Base-by-base conservation (phyloP, 225 moss, liverwort and hornwort genomes). In the Bryoerythrophyllum caledonicum region DNA sequence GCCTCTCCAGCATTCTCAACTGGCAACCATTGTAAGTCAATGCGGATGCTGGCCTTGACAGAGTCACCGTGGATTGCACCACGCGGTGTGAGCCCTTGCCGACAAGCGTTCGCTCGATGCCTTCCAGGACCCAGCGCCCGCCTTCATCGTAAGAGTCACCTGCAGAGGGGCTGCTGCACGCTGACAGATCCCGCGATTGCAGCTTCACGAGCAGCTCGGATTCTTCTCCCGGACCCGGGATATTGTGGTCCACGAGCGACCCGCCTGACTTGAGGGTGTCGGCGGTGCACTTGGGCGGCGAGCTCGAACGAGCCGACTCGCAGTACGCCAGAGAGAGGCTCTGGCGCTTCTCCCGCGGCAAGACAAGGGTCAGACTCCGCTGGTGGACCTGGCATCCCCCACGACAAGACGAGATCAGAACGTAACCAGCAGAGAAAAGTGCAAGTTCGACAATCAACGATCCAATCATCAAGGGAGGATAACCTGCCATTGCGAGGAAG, bases 401-500 rank as follows among this genome's bases (percentile, higher is more conserved):
- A 63, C 21, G 2, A 49, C 43, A n/a, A n/a, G 30, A 38, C 54
- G 61, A 40, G 5, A 67, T 71, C 55, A 84, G 67, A 62, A 30
- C 62, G 28, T 41, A 13, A 54, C 6, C 27, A 8, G 44, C 37
- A 70, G 20, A 74, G 57, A 38, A 10, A 48, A 14, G 20, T 5
- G 13, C 40, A n/a, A n/a, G n/a, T 55, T 41, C 26, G 28, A 52
- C 51, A 4, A 37, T 41, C 27, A 74, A 54, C 54, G 11, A 43
- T 38, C 17, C 37, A 54, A 73, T 34, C 34, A 34, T 68, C 28
- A 67, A 65, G 64, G 73, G 52, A 80, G 77, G 77, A 77, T 82
- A 77, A 88, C 88, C 88, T 88, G 88, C 88, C 88, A 88, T 85
- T 80, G 78, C 80, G 82, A 85, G 76, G 81, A 67, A 54, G 82